Base-by-base conservation (phyloP, 139 green algal species). In the Trebouxia sp. region DNA sequence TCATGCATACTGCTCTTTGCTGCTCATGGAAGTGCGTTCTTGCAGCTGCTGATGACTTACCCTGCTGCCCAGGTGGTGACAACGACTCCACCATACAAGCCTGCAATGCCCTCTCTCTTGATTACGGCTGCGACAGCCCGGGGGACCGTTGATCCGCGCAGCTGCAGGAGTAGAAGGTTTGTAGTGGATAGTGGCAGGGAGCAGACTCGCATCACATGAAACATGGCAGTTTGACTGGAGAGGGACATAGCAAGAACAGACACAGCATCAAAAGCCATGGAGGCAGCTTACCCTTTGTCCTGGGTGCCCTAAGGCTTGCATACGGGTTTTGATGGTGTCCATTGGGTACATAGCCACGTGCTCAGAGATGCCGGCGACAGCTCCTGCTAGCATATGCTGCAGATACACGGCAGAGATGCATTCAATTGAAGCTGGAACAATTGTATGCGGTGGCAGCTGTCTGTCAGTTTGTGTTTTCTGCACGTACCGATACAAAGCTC, bases 301-400 rank as follows among this genome's bases (percentile, higher is more conserved):
- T 3, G 94, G 94, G 51, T 97, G 94, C n/a, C 88, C 89, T 4
- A 97, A 80, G 1, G 94, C 94, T 88, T 99, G 97, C 93, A 98
- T 97, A 1, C 97, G 77, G 6, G 97, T 99, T 79, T 99, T 99
- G 58, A 99, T 91, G 17, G 96, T 99, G 87, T 99, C 97, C 12
- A 99, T 92, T 9, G 86, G 86, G 65, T 95, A 98, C 97, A 99
- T 99, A 35, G 88, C 94, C 6, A 91, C 88, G 84, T 99, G 97
- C 85, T 99, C 97, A 20, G 92, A 88, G 3, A 97, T 95, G 30
- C 96, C 97, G n/a, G 96, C 95, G 15, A 90, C 66, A 2, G 93
- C 92, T 14, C 95, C 95, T 2, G 94, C 91, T 6, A 96, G 30
- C 93, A 97, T 97, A 86, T 98, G 92, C 62, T 72, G 62, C 62